Percentiles rank a stretch among this genome's conserved stretches.
phyloP scores from a whole-genome alignment of 257 asterid species.

The Fraxinus quadrangulata region DNA sequence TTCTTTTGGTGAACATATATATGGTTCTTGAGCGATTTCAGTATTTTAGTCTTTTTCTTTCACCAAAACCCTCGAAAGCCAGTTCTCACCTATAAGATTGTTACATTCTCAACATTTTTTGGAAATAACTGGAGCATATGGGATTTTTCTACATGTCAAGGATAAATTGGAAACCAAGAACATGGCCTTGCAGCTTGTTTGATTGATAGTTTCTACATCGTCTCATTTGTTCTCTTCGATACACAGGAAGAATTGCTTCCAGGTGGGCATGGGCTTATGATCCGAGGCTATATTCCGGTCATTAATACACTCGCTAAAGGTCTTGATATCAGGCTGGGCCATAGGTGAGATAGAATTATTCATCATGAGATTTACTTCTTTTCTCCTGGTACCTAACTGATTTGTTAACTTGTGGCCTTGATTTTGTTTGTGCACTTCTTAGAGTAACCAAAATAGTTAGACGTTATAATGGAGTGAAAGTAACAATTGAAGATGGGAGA shows the following conservation, averaged over 20 bases:
- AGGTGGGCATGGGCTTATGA: slow-evolving; percentile 99
- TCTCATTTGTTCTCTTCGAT: slow-evolving; percentile 9
- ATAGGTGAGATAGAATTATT: slow-evolving; percentile 47
- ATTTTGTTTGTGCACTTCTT: slow-evolving; percentile 9
- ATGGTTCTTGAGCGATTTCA: neutral
- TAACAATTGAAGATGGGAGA: slow-evolving; percentile 82
- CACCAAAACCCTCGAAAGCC: neutral
- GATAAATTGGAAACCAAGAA: neutral
- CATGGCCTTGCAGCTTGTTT: neutral
- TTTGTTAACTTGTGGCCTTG: slow-evolving; percentile 9
- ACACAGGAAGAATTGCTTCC: slow-evolving; percentile 91
- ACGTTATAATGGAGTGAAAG: slow-evolving; percentile 77
- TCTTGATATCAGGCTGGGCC: slow-evolving; percentile 84
- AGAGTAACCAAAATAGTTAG: slow-evolving; percentile 83
- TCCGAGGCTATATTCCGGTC: slow-evolving; percentile 93
- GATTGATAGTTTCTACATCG: neutral
- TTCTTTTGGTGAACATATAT: neutral
- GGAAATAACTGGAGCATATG: neutral
- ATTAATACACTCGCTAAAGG: slow-evolving; percentile 91
- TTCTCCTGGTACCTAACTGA: neutral
- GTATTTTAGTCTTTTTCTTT: neutral
- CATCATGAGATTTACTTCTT: slow-evolving; percentile 8
- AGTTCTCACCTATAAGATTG: neutral
- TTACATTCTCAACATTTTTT: neutral
- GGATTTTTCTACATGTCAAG: neutral